Base-by-base conservation (phyloP, 2,329 filamentous ascomycete species). In the Fusarium decemcellulare region DNA sequence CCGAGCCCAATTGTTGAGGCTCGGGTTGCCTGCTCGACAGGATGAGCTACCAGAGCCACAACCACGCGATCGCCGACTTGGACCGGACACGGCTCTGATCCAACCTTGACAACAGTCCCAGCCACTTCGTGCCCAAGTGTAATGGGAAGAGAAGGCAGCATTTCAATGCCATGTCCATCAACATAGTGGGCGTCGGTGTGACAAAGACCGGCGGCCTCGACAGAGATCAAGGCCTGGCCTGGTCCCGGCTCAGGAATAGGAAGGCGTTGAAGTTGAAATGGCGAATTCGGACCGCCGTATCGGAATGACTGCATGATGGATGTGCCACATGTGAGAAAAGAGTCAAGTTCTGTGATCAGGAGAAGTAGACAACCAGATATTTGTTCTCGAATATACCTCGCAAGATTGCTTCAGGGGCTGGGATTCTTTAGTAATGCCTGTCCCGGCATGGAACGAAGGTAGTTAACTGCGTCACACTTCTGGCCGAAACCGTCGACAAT, bases 41-140 rank as follows among this genome's bases (percentile, higher is more conserved):
- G 63, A 34, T 65, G 63, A 34, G 53, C 53, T 16, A 62, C 42
- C 18, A 58, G 54, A n/a, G 53, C 63, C 9, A 62, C 48, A 12
- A 54, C 59, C 4, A 65, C 63, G 5, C 63, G 59, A 36, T 65
- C 63, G 15, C 59, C 47, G 5, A 65, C 43, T 32, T 46, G 37
- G 16, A 65, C 43, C 1, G 53, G 48, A 44, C 53, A 65, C 8
- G 48, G 52, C 16, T 30, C 59, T 27, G 53, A 42, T 14, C 63
- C 59, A 36, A 65, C 42, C 32, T 63, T 62, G 23, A 65, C 59
- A 11, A 65, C 50, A 15, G 50, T 55, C 0, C 59, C 59, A 14
- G 63, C 59, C 12, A 65, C 59, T 51, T 65, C 63, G 18, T 65
- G 63, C 4, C 63, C 59, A 8, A 62, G 54, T 1, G 59, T 65